Evolutionary conservation across 768 basidiomycete species (phyloP), one percentile per base, ranked within the genome.

Genomic region (Brasilioporus rufonigricans): DNA sequence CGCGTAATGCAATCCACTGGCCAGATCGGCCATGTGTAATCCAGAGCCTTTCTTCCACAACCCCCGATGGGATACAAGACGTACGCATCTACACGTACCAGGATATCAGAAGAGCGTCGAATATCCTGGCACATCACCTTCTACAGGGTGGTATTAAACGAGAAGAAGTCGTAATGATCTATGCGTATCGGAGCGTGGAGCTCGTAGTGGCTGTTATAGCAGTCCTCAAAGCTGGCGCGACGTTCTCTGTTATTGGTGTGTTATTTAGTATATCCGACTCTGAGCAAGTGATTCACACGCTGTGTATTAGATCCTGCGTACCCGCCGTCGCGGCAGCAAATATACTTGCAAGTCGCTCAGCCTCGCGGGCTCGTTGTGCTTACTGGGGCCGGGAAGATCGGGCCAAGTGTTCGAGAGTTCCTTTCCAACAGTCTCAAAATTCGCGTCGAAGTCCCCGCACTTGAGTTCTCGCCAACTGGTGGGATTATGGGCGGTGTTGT

Each of bases 161-260:
- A 32, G 96, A 95, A 65, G 97, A 99, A 59, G 93, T 98, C 19
- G 93, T 98, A 50, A 98, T 96, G 87, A 89, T 99, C 19, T 99
- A 98, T 66, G 96, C 96, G 2, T 87, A 97, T 65, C 84, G 97
- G 32, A 93, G 91, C 61, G 94, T 98, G 44, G 96, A 99, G 70
- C 86, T 99, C 49, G 91, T 97, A 2, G 90, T 98, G 4, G 95
- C 96, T 6, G 93, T 98, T 9, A 91, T 99, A 88, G 97, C 92
- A 23, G 86, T 95, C 33, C 79, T 98, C 58, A 98, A 98, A 73
- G 92, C 90, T 4, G 97, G 97, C 26, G 96, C 91, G 1, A 94
- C 91, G 4, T 98, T 99, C 75, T 95, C 91, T 44, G 97, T 99
- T 56, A 96, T 98, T 44, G 95, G 93, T 95, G 44, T 59, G 86